Base-by-base conservation (phyloP, 345 rosid species). In the Limnanthes douglasii region DNA sequence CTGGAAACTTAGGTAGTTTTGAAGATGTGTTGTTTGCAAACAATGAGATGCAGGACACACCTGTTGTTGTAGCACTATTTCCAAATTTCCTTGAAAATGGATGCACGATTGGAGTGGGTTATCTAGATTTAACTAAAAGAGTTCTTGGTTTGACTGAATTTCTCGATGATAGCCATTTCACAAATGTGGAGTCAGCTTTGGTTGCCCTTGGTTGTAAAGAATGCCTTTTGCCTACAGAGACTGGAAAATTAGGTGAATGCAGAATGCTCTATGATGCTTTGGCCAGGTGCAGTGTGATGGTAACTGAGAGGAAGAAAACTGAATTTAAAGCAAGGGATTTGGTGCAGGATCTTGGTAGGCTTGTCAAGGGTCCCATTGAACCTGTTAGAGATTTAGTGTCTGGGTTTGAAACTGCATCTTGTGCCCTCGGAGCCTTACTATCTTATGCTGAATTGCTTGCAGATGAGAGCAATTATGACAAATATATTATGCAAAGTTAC, bases 171-270 rank as follows among this genome's bases (percentile, higher is more conserved):
- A 77, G 69, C 53, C 95, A 79, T 45, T 90, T 90, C 49, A 90
- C 98, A 27, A 72, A 80, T 57, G 47, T 80, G 42, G 98, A 90
- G 66, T 80, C 96, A 18, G 74, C 82, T 52, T 62, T 90, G 56
- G 77, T 90, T 53, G 82, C 96, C 57, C 65, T 90, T 41, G 92
- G 96, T 34, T 80, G 96, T 45, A 90, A 90, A 60, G 98, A 90
- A 50, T 90, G 98, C 61, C 70, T 90, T 56, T 64, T 84, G 57
- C 98, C 98, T 2, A 15, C 46, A 31, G 96, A 90, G 52, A 56
- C 61, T 36, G 70, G 67, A 12, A 84, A 66, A 61, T 45, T 78
- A 12, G 62, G 19, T 47, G 85, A 77, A 38, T 59, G 28, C 46
- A 70, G 68, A 64, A 43, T 69, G 34, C 39, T 90, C 53, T 46